phyloP scores from a whole-genome alignment of 805 yeast species.

The Starmerella etchellsii region DNA sequence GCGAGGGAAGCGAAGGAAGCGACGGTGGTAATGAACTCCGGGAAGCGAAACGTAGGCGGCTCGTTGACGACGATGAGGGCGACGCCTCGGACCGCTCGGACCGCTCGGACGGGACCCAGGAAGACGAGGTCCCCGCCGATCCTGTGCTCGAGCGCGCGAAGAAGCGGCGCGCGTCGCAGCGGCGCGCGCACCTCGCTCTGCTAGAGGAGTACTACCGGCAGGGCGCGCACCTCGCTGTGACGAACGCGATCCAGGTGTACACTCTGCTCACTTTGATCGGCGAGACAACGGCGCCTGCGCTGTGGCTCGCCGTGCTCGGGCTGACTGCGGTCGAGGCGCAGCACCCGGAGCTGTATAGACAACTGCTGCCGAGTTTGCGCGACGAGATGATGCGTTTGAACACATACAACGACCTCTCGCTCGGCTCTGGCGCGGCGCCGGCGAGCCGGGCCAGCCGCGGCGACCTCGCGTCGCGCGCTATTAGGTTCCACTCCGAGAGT shows the following conservation, averaged over 20 bases:
- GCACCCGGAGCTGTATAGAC: slow-evolving; percentile 58
- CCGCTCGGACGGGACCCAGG: slow-evolving; percentile 13
- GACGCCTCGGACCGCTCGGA: not conserved
- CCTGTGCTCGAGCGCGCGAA: slow-evolving; percentile 1
- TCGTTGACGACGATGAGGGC: slow-evolving; percentile 1
- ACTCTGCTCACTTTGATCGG: slow-evolving; percentile 70
- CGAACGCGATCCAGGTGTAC: slow-evolving; percentile 68
- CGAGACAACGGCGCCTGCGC: slow-evolving; percentile 49
- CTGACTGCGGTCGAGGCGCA: slow-evolving; percentile 65
- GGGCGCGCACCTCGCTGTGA: slow-evolving; percentile 66
- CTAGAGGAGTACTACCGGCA: slow-evolving; percentile 69
- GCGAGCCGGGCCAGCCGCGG: slow-evolving; percentile 1
- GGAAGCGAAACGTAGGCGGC: slow-evolving; percentile 1
- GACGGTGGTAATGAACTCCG: slow-evolving; percentile 8
- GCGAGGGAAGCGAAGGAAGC: slow-evolving; percentile 10
- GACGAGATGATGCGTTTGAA: slow-evolving; percentile 73
- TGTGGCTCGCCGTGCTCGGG: slow-evolving; percentile 87
- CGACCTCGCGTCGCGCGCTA: slow-evolving; percentile 21
- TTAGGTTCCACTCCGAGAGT: slow-evolving; percentile 49
- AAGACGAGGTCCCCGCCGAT: slow-evolving; percentile 13
- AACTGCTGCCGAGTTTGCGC: slow-evolving; percentile 56
- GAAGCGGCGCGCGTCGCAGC: slow-evolving; percentile 10
- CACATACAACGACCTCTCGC: not conserved
- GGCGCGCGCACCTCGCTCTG: slow-evolving; percentile 31
- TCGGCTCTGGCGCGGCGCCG: not conserved